Conservation (phyloP, 345 rosid species). For the Hypericum androsaemum region DNA sequence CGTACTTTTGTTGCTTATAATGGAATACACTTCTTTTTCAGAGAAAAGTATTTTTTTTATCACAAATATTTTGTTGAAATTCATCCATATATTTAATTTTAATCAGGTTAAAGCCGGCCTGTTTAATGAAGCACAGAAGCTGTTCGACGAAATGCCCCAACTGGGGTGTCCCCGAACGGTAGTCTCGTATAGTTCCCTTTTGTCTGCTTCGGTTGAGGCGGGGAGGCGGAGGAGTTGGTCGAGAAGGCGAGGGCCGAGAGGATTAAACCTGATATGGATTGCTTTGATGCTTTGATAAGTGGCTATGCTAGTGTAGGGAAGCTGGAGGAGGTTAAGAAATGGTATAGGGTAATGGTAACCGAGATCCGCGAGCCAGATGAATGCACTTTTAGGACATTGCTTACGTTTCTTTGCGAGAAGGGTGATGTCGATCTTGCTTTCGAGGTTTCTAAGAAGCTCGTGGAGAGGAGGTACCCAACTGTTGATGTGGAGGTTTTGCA, state of each 20-base stretch:
- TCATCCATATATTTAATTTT: no score
- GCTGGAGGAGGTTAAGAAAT: slow-evolving; percentile 37
- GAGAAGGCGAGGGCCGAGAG: slow-evolving; percentile 36
- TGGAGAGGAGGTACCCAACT: slow-evolving; percentile 15
- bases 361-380: slow-evolving; percentile 22
- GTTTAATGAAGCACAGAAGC: slow-evolving; percentile 49
- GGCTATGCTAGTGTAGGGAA: slow-evolving; percentile 37
- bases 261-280: slow-evolving; percentile 35
- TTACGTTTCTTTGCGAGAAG: slow-evolving; percentile 39
- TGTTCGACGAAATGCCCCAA: slow-evolving; percentile 73
- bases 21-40: no score
- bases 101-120: slow-evolving; percentile 51
- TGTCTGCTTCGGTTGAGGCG: slow-evolving; percentile 46
- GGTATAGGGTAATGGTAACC: slow-evolving; percentile 39
- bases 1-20: no score
- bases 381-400: slow-evolving; percentile 28
- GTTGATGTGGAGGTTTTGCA: slow-evolving; percentile 33
- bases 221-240: slow-evolving; percentile 37
- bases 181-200: slow-evolving; percentile 49
- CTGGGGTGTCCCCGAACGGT: slow-evolving; percentile 46
- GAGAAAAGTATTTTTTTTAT: no score
- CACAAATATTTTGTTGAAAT: no score
- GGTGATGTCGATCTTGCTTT: slow-evolving; percentile 47
- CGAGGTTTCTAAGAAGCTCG: slow-evolving; percentile 34
- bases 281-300: slow-evolving; percentile 46